phyloP scores from a whole-genome alignment of 345 rosid genomes.

The Odontarrhena argentea region DNA sequence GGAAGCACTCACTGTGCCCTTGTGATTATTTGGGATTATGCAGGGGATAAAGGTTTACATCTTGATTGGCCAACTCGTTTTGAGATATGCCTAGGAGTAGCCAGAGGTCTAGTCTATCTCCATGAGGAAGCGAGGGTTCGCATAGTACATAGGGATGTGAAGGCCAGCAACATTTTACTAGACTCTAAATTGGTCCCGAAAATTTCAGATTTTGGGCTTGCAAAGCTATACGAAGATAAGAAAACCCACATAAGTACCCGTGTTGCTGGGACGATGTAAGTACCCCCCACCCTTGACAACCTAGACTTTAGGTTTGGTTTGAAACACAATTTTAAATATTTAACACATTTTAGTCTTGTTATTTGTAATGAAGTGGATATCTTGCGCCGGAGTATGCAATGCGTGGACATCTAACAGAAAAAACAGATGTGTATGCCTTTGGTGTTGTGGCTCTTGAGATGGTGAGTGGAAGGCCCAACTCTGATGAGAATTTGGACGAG shows the following conservation, averaged over 20 bases:
- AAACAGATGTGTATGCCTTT: constrained; percentile 55
- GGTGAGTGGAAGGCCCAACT: constrained; percentile 45
- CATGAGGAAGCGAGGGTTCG: constrained; percentile 60
- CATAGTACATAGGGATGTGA: constrained; percentile 65
- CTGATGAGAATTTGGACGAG: constrained; percentile 32
- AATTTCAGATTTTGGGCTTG: constrained; percentile 51
- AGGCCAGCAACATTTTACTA: constrained; percentile 61
- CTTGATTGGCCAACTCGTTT: constrained; percentile 58
- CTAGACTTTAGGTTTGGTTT: constrained; percentile 27
- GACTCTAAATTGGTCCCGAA: constrained; percentile 48
- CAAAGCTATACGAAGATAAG: constrained; percentile 46
- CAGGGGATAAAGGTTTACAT: constrained; percentile 46
- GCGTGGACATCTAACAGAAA: constrained; percentile 61
- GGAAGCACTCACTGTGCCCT: background rate
- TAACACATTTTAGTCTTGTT: constrained; percentile 32
- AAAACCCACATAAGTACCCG: constrained; percentile 50
- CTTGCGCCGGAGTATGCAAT: constrained; percentile 69
- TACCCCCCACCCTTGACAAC: background rate
- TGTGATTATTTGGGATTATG: constrained; percentile 6
- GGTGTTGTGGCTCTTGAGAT: constrained; percentile 46
- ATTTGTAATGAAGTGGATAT: constrained; percentile 42
- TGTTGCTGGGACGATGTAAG: constrained; percentile 49
- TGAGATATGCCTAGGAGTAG: constrained; percentile 54
- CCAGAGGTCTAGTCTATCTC: constrained; percentile 60
- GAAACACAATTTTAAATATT: constrained; percentile 1